Evolutionary conservation across 2,329 filamentous ascomycete genomes (phyloP), one percentile per base, ranked within the genome.

Genomic region (Cladosporium sp.): DNA sequence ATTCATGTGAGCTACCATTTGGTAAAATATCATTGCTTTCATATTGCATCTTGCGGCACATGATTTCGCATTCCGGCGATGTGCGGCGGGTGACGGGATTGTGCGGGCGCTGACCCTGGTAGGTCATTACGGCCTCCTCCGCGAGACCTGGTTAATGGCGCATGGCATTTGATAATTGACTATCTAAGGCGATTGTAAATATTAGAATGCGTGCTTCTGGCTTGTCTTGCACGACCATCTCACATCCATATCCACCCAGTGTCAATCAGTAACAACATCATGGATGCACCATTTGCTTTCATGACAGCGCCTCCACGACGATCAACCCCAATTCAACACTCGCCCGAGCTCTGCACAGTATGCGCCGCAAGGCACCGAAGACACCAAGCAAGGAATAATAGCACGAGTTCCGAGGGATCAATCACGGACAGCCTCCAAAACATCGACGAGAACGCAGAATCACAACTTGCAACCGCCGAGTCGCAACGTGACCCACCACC

Each of bases 41-140:
- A 9, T 10, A 32, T 10, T 10, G 3, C 8, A 10, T 32, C 8
- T 9, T 32, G 28, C 28, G 12, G 12, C 28, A 32, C 22, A 15
- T 9, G 15, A 22, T 12, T 28, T 47, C 52, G 52, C 52, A 55
- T 45, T 19, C 40, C 52, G 52, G 52, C 52, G 52, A 55, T 17
- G n/a, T 32, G 52, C 50, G 50, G 36, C 24, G 13, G n/a, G 37
- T 9, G 10, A 24, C 52, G 52, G 52, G 47, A 19, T 37, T 24
- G 35, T 47, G 40, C 52, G 52, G 32, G 22, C 40, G 13, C 17
- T 34, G 32, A 44, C 34, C 52, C 42, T 24, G 24, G 40, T 32
- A 32, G 28, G 28, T 32, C 12, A 32, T 37, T 17, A 17, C 40
- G 40, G 40, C 52, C 40, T n/a, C 28, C 32, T 32, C 40, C 52